Percentiles rank a stretch among this genome's conserved stretches.
Conservation (phyloP, 306 rosid species). For the Carpinus fangiana region DNA sequence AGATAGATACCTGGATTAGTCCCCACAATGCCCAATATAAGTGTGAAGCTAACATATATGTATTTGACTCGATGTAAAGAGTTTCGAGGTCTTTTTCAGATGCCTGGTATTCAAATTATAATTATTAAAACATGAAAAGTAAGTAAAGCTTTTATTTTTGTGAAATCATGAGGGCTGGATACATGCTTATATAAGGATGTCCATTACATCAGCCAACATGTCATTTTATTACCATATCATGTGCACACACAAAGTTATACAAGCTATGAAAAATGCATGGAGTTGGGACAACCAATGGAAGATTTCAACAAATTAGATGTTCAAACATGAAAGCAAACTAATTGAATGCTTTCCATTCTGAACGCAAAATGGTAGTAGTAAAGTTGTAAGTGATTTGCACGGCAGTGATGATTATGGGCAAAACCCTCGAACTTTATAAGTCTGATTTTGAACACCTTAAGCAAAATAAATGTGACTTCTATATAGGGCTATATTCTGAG, state of each 20-base stretch:
- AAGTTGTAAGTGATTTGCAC: not conserved
- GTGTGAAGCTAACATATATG: conserved; percentile 71
- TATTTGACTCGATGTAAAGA: conserved; percentile 74
- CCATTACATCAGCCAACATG: not conserved
- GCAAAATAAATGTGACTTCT: not conserved
- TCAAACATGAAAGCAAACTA: not conserved
- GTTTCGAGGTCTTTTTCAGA: conserved; percentile 63
- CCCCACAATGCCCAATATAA: conserved; percentile 95
- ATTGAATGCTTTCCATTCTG: not conserved
- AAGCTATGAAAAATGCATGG: not conserved
- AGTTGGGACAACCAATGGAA: not conserved
- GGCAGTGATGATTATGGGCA: not conserved
- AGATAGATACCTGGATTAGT: conserved; percentile 77
- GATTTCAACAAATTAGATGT: not conserved
- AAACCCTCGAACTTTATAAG: not conserved
- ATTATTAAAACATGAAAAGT: not conserved
- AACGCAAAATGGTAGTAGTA: not conserved
- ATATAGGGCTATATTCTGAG: not conserved
- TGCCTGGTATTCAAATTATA: conserved; percentile 42
- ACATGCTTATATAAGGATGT: not conserved
- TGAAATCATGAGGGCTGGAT: not conserved
- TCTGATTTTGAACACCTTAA: not conserved
- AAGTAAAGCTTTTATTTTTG: not conserved
- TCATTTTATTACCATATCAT: not conserved
- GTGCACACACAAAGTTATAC: not conserved